Conservation (phyloP, 176 grass and related monocot species). For the Lolium perenne region DNA sequence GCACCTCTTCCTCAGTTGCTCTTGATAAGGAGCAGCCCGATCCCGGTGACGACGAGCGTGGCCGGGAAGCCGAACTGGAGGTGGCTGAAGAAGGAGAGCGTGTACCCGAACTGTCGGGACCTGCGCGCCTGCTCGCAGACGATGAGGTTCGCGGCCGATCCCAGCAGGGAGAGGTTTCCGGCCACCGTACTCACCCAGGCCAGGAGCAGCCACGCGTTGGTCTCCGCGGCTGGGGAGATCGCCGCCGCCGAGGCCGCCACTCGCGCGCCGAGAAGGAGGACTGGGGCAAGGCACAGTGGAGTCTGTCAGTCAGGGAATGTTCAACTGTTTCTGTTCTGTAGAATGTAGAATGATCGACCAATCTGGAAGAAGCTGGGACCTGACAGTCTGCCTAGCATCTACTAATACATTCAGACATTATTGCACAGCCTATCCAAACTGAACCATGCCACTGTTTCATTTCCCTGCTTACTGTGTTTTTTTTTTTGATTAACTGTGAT, state of each 20-base stretch:
- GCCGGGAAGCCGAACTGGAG: constrained; percentile 81
- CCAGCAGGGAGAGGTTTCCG: constrained; percentile 90
- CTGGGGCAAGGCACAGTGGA: constrained; percentile 12
- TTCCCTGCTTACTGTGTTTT: neutral
- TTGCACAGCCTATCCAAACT: neutral
- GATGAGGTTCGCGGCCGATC: constrained; percentile 88
- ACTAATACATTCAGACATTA: neutral
- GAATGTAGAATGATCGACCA: neutral
- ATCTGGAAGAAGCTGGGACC: neutral
- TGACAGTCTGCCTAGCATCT: neutral
- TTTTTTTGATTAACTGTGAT: neutral
- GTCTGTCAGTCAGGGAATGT: neutral
- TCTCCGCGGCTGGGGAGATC: constrained; percentile 58
- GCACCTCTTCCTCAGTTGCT: constrained; percentile 15
- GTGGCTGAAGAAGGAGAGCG: constrained; percentile 82
- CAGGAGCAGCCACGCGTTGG: constrained; percentile 81
- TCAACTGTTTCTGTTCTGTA: neutral
- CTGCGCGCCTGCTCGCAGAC: constrained; percentile 91
- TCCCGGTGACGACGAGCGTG: constrained; percentile 58
- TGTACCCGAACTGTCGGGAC: constrained; percentile 69
- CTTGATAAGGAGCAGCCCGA: constrained; percentile 74
- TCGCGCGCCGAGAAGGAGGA: constrained; percentile 28
- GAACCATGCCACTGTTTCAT: neutral
- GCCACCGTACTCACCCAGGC: constrained; percentile 98
- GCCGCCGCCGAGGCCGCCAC: constrained; percentile 74